Evolutionary conservation across 257 asterid genomes (phyloP).

Genomic region (Coffea canephora): DNA sequence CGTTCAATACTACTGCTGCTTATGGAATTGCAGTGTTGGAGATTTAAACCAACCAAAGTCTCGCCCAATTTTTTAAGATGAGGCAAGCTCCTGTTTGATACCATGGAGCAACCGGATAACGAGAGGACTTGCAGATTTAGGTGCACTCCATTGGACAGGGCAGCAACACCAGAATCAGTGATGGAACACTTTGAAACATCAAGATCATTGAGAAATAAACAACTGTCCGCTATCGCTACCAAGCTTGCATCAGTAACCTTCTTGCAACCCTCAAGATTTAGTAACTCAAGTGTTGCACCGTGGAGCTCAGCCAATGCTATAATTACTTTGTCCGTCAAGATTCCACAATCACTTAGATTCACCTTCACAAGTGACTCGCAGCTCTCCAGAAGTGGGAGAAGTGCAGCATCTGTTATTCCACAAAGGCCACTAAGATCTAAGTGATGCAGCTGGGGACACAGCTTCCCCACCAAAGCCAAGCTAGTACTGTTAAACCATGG

Average conservation of each 20-base stretch:
- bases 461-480: conserved; percentile 74
- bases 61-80: conserved; percentile 59
- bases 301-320: conserved; percentile 53
- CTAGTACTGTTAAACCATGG: conserved; percentile 72
- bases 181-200: conserved; percentile 71
- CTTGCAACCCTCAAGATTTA: conserved; percentile 77
- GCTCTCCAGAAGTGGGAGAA: conserved; percentile 68
- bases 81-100: conserved; percentile 59
- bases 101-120: conserved; percentile 65
- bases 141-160: conserved; percentile 55
- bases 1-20: conserved; percentile 50
- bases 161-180: conserved; percentile 64
- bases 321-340: conserved; percentile 55
- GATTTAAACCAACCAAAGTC: conserved; percentile 64
- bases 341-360: conserved; percentile 58
- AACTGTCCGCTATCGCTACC: conserved; percentile 53
- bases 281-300: conserved; percentile 56
- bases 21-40: conserved; percentile 66
- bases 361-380: conserved; percentile 60
- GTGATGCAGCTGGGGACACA: conserved; percentile 76
- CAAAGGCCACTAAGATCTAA: conserved; percentile 74
- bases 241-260: conserved; percentile 65
- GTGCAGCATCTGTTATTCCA: conserved; percentile 66
- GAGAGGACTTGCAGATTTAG: conserved; percentile 68
- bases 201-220: conserved; percentile 67